phyloP scores from a whole-genome alignment of 1,139 yeast genomes.

The Martiniozyma asiatica region DNA sequence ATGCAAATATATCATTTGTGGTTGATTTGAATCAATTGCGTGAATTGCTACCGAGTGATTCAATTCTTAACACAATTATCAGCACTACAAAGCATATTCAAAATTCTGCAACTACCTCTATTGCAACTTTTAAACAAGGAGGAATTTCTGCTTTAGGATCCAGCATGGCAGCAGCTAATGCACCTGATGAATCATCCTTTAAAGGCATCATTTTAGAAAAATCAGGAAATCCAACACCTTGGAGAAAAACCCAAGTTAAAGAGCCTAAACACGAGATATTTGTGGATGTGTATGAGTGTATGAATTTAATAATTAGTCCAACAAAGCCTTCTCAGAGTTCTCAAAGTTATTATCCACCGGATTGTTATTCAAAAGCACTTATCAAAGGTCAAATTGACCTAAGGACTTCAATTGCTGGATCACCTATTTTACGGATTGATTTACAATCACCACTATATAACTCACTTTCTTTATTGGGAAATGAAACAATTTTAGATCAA shows the following conservation, averaged over 20 bases:
- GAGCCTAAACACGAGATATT: constrained; percentile 71
- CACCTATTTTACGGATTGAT: constrained; percentile 55
- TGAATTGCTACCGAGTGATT: constrained; percentile 50
- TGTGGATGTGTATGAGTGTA: constrained; percentile 59
- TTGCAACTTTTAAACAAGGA: constrained; percentile 16
- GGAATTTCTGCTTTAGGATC: constrained; percentile 4
- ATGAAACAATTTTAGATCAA: constrained; percentile 25
- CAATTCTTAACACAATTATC: constrained; percentile 29
- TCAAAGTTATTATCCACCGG: background rate
- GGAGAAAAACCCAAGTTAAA: constrained; percentile 59
- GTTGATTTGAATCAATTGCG: constrained; percentile 63
- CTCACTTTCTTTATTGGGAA: constrained; percentile 1
- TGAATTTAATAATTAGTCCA: constrained; percentile 32
- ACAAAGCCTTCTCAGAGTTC: background rate
- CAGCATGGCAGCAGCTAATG: too few relatives aligned
- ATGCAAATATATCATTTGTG: constrained; percentile 60
- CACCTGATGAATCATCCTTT: too few relatives aligned
- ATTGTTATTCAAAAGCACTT: constrained; percentile 25
- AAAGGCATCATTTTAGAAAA: constrained; percentile 18
- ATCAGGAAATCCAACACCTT: constrained; percentile 36
- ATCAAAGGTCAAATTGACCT: constrained; percentile 56
- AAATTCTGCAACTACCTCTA: constrained; percentile 20
- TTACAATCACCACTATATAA: constrained; percentile 29
- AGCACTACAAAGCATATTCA: constrained; percentile 26
- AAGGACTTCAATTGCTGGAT: constrained; percentile 60